Evolutionary conservation across 2,329 filamentous ascomycete genomes (phyloP), one percentile per base, ranked within the genome.

Genomic region (Gnomoniopsis sp.): DNA sequence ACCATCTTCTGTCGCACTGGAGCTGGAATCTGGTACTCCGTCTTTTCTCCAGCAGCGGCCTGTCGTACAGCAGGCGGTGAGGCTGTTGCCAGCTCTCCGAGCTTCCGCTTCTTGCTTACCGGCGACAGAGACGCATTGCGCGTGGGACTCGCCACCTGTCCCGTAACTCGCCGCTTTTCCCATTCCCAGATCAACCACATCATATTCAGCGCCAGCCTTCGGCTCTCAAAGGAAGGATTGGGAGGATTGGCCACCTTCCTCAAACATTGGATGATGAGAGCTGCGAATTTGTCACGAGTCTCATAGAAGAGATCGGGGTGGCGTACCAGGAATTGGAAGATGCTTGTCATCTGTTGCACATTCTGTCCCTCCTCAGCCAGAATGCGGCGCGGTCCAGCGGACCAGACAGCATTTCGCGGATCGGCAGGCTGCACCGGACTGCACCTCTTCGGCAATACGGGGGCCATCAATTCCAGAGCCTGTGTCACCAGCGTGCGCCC

Each of bases 281-380:
- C 85, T 4, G 92, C 87, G 64, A 98, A 96, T 69, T 93, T 93
- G 64, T 99, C 95, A 56, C 95, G 83, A 1, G 91, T 92, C 63
- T 98, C 93, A 66, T 96, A 99, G 76, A 99, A 99, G 4, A 99
- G 78, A 67, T 95, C 88, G 0, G 93, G 89, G 70, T 99, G 93
- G 58, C 90, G 86, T 38, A 97, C 93, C 36, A 99, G 80, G 75
- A 99, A 99, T 68, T 97, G 90, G 78, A 97, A 98, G 66, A 99
- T 98, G 76, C 90, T 95, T 55, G 92, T 96, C 76, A 98, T 89
- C 74, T 98, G 95, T 72, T 96, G 93, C 49, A 93, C 82, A 67
- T 99, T 99, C 63, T 95, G 91, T 26, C 91, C 93, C 72, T 99
- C 95, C 70, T 99, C 96, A 3, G 91, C 88, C 22, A 99, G 77